Evolutionary conservation across 192 early-diverging fungal species (phyloP).

Genomic region (Glomus cerebriforme): DNA sequence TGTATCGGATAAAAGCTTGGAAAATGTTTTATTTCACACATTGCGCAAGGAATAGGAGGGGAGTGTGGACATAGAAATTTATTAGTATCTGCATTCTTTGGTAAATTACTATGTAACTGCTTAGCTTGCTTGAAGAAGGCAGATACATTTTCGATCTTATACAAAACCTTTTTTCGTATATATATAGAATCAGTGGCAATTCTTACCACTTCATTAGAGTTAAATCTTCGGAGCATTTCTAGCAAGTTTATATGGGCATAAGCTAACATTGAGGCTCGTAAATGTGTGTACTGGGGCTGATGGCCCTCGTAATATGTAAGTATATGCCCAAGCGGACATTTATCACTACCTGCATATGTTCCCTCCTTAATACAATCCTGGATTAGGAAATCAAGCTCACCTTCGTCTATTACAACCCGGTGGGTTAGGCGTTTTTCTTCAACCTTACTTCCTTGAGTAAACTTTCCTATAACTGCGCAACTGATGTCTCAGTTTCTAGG

Average conservation of each 20-base stretch:
- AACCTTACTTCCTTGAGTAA: conserved; percentile 19
- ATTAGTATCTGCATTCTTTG: not conserved
- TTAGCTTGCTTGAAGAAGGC: conserved; percentile 16
- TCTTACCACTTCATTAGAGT: conserved; percentile 8
- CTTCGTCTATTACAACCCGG: conserved; percentile 16
- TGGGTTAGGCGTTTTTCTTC: conserved; percentile 13
- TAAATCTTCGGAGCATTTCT: not conserved
- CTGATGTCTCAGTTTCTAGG: conserved; percentile 16
- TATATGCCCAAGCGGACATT: conserved; percentile 1
- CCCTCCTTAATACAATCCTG: not conserved
- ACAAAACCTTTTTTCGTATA: not conserved
- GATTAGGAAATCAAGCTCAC: conserved; percentile 5
- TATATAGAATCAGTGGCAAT: conserved; percentile 16
- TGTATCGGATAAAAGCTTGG: not conserved
- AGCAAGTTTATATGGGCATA: conserved; percentile 15
- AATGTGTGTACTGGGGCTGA: conserved; percentile 7
- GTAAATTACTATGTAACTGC: no score
- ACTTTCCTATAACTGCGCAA: conserved; percentile 19
- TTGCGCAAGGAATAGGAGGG: not conserved
- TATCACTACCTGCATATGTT: conserved; percentile 10
- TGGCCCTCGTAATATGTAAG: not conserved
- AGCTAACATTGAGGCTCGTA: conserved; percentile 3
- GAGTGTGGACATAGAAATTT: not conserved
- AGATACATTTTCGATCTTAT: conserved; percentile 7
- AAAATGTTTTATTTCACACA: not conserved